Base-by-base conservation (phyloP, 2,329 filamentous ascomycete species). In the Diaporthe velutina region DNA sequence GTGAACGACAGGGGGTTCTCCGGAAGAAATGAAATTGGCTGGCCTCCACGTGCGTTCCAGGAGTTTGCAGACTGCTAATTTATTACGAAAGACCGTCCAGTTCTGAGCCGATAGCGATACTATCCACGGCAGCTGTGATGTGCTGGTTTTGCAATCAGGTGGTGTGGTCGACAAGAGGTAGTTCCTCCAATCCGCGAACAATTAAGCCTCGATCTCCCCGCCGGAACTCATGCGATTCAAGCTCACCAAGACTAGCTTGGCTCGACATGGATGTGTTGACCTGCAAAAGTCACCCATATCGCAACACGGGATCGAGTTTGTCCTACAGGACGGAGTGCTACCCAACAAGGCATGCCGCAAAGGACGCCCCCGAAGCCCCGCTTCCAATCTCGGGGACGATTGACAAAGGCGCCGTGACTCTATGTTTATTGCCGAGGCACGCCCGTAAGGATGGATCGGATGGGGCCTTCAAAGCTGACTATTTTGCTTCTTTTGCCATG, bases 351-450 rank as follows among this genome's bases (percentile, higher is more conserved):
- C 40, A 22, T 35, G 17, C 22, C n/a, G 45, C n/a, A 12, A 35
- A n/a, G 6, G 22, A 35, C 19, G 28, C 40, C 68, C 5, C n/a
- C 40, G 57, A n/a, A 33, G 50, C 15, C 42, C 45, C 57, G 33
- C 64, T 72, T 64, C n/a, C 15, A 72, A 54, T 64, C n/a, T 72
- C 57, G 33, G 45, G 57, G 42, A 9, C 42, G 40, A 17, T 30
- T 9, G 15, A 45, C n/a, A 64, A 35, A 13, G 45, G 6, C 40
- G 22, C n/a, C 38, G 35, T 38, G 38, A 8, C 1, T 28, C 28
- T 22, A 35, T 3, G 19, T 25, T 35, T 33, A 19, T 40, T 42
- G 42, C 48, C 50, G 50, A 61, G 42, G 22, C 30, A 60, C 30
- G 30, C 25, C n/a, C 12, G 12, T 35, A 25, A 40, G 33, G 30